Evolutionary conservation across 306 rosid genomes (phyloP).

Genomic region (Benincasa hispida): DNA sequence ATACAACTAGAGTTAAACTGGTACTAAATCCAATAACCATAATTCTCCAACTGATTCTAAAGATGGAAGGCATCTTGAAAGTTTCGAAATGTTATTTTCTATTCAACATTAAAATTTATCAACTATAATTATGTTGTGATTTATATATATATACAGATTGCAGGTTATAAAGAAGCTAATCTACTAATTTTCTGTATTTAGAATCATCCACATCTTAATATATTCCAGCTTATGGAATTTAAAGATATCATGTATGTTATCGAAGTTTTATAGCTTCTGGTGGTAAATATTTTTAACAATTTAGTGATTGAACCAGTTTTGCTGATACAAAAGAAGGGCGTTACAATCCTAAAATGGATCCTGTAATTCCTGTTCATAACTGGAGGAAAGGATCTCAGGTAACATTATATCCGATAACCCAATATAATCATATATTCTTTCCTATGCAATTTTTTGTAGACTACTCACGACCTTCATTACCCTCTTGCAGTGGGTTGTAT

Average conservation of each 20-base stretch:
- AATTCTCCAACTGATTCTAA: background rate
- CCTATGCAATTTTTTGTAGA: background rate
- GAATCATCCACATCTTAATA: background rate
- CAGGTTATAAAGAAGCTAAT: background rate
- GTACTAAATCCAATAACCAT: background rate
- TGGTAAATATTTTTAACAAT: slow-evolving; percentile 4
- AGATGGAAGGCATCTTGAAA: background rate
- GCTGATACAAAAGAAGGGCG: slow-evolving; percentile 95
- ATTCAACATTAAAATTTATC: background rate
- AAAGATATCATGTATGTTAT: background rate
- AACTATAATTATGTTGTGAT: background rate
- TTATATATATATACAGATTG: background rate
- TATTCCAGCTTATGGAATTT: background rate
- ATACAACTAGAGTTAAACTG: background rate
- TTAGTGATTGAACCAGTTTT: slow-evolving; percentile 44
- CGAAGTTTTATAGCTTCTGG: background rate
- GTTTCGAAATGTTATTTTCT: background rate
- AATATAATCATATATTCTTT: background rate
- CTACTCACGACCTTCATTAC: slow-evolving; percentile 6
- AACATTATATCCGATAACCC: background rate
- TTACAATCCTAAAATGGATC: slow-evolving; percentile 87
- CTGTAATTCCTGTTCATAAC: slow-evolving; percentile 68
- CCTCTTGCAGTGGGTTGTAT: slow-evolving; percentile 74
- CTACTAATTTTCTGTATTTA: background rate
- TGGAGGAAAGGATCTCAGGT: slow-evolving; percentile 99